A percentile compares a stretch with the other conserved stretches of the same genome.
Evolutionary conservation across 192 early-diverging fungal species (phyloP).

Genomic region (Paraglomus brasilianum): DNA sequence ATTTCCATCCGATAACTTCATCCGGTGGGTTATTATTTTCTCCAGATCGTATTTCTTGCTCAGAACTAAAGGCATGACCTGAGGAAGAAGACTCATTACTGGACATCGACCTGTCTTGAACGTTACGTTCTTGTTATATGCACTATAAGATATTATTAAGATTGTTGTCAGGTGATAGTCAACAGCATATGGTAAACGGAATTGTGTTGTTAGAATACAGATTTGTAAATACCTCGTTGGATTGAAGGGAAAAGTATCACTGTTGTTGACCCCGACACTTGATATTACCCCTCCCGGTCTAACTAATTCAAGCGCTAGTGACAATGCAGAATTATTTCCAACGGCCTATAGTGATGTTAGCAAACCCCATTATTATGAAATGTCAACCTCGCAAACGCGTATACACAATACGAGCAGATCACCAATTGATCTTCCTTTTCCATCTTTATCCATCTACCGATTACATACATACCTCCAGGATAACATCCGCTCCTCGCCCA

Average conservation of each 20-base stretch:
- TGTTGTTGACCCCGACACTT: slow-evolving; percentile 53
- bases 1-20: slow-evolving; percentile 40
- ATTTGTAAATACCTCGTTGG: slow-evolving; percentile 35
- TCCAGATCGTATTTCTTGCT: slow-evolving; percentile 40
- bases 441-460: background rate
- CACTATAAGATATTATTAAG: slow-evolving; percentile 18
- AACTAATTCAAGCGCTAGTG: slow-evolving; percentile 45
- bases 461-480: slow-evolving; percentile 40
- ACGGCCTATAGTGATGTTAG: slow-evolving; percentile 41
- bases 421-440: background rate
- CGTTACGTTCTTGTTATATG: slow-evolving; percentile 58
- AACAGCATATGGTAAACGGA: too few species aligned
- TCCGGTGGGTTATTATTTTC: slow-evolving; percentile 45
- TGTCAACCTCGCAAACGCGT: background rate
- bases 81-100: slow-evolving; percentile 44
- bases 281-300: slow-evolving; percentile 53
- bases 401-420: background rate
- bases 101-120: slow-evolving; percentile 54
- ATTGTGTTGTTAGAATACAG: too few species aligned
- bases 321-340: slow-evolving; percentile 43
- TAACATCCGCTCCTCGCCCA: slow-evolving; percentile 47
- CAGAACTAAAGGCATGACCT: slow-evolving; percentile 34
- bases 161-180: background rate
- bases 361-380: too few species aligned
- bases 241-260: slow-evolving; percentile 51